Evolutionary conservation across 192 early-diverging fungal genomes (phyloP), one percentile per base, ranked within the genome.

Genomic region (Coemansia sp.): DNA sequence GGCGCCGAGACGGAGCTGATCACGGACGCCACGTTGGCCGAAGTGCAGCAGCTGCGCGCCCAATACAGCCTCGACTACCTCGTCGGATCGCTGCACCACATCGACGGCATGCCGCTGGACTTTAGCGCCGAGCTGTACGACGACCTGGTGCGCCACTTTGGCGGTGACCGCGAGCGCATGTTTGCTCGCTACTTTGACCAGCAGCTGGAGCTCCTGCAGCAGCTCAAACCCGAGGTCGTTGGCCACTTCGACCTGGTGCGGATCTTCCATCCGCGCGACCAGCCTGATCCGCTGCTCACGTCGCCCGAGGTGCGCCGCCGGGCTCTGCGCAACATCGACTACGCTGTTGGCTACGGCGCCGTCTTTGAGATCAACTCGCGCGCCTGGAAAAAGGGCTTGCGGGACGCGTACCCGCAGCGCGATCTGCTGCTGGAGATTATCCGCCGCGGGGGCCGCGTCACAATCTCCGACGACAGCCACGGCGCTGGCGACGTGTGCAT

Each of bases 221-320:
- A 49, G 15, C 53, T 95, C 2, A 61, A 89, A 51, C 93, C 96
- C 1, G 74, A 80, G 11, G 87, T 97, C 0, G 74, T 98, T n/a
- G 96, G 93, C 0, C 96, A 99, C 67, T 94, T 99, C 75, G 96
- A 99, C 61, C 71, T 99, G 41, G 79, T 96, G 3, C 80, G 92
- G 17, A 88, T 95, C 23, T 99, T 86, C 74, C 78, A 85, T 11
- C 80, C 79, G 73, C 71, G 55, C 36, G 55, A 8, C 43, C 44
- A 26, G 49, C 41, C 37, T 8, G 65, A 78, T 39, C 70, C 66
- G 30, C 55, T 74, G 35, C 19, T n/a, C 9, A 9, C 5, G 23
- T 18, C 32, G 3, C 44, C 46, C 14, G 59, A 80, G 28, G 78
- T 89, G 20, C 78, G 78, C 56, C 39, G 11, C 25, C 66, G 62